These are phyloP conservation scores for Mycosphaerella arachidis DNA, from an alignment of 2,329 filamentous ascomycete genomes.

Conservation along the genomic window DNA sequence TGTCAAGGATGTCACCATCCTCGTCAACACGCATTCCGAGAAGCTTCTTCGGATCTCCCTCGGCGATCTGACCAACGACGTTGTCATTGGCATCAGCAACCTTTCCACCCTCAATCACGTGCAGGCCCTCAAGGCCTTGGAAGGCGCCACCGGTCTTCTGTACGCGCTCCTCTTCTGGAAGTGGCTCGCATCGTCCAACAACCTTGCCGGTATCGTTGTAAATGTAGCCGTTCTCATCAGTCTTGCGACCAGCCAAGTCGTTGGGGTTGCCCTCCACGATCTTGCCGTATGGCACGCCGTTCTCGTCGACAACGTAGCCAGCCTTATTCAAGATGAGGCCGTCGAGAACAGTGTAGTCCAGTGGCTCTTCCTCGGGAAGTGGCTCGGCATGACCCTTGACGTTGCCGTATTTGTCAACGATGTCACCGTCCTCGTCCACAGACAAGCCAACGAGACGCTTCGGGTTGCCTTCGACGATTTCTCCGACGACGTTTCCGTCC, in stretches of 20 bases:
- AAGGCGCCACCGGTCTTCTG: slow-evolving; percentile 61
- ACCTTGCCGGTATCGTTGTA: slow-evolving; percentile 55
- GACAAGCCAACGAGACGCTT: slow-evolving; percentile 67
- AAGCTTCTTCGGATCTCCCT: slow-evolving; percentile 57
- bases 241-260: slow-evolving; percentile 53
- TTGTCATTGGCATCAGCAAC: slow-evolving; percentile 75
- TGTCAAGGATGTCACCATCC: slow-evolving; percentile 59
- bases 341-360: slow-evolving; percentile 55
- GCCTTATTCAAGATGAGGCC: slow-evolving; percentile 62
- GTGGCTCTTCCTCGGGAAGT: slow-evolving; percentile 45
- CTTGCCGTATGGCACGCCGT: slow-evolving; percentile 53
- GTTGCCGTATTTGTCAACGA: slow-evolving; percentile 69
- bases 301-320: slow-evolving; percentile 53
- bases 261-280: slow-evolving; percentile 55
- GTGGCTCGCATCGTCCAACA: slow-evolving; percentile 55
- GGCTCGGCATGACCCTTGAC: slow-evolving; percentile 54
- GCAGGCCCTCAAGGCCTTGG: slow-evolving; percentile 60
- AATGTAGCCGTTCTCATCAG: slow-evolving; percentile 53
- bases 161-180: slow-evolving; percentile 55
- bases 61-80: slow-evolving; percentile 53
- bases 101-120: slow-evolving; percentile 64
- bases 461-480: slow-evolving; percentile 49
- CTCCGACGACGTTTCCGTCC: slow-evolving; percentile 49
- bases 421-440: slow-evolving; percentile 79
- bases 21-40: slow-evolving; percentile 57